A percentile compares a stretch with the other conserved stretches of the same genome.
These are phyloP conservation scores for Phlyctochytrium arcticum DNA, from an alignment of 192 early-diverging fungal species.

Conservation along the genomic window DNA sequence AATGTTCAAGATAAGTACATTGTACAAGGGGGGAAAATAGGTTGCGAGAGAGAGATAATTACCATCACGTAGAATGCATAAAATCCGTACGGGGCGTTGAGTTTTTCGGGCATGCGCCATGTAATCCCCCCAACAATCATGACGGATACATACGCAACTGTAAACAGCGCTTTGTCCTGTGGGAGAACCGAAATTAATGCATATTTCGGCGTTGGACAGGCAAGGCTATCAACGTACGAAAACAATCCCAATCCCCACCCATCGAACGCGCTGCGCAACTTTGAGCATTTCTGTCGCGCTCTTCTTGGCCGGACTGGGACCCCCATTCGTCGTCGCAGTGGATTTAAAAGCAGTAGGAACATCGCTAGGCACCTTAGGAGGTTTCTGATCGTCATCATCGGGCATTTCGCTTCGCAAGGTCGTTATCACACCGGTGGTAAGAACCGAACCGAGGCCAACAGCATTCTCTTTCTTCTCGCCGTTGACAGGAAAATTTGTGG, in stretches of 20 bases:
- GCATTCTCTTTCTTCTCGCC: too few species aligned
- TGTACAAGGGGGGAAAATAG: too few species aligned
- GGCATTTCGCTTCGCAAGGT: too few species aligned
- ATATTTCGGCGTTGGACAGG: too few species aligned
- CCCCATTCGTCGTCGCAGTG: too few species aligned
- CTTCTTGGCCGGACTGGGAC: conserved; percentile 8
- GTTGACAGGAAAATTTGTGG: too few species aligned
- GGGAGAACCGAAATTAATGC: not conserved
- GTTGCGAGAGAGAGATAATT: not conserved
- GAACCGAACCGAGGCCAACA: too few species aligned
- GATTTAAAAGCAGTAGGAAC: too few species aligned
- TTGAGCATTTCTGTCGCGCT: conserved; percentile 8
- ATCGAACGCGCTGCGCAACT: conserved; percentile 11
- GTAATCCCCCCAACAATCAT: conserved; percentile 1
- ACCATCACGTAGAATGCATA: conserved; percentile 11
- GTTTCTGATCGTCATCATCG: too few species aligned
- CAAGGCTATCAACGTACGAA: not conserved
- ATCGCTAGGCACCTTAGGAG: too few species aligned
- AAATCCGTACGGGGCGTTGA: conserved; percentile 8
- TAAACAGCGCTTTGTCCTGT: conserved; percentile 13
- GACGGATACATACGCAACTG: conserved; percentile 4
- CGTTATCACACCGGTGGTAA: too few species aligned
- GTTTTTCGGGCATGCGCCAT: not conserved
- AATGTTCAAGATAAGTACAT: not conserved
- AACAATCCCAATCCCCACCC: conserved; percentile 10